A percentile compares a stretch with the other conserved stretches of the same genome.
phyloP scores from a whole-genome alignment of 495 filamentous ascomycete species.

The Daldinia concentrica region DNA sequence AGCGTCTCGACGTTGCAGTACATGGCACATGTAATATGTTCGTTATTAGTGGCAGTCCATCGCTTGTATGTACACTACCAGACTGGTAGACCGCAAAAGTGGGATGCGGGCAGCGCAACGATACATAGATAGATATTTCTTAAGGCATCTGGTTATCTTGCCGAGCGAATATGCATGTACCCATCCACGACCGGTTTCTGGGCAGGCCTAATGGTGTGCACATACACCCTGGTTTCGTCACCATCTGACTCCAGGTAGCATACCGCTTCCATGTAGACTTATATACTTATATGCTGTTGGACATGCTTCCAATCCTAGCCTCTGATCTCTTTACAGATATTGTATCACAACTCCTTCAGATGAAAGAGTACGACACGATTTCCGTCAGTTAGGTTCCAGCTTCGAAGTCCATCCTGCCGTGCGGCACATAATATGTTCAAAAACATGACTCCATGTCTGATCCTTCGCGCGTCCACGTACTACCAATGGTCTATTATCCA shows the following conservation, averaged over 20 bases:
- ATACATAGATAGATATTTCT: slow-evolving; percentile 15
- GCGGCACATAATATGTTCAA: slow-evolving; percentile 17
- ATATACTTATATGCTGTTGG: slow-evolving; percentile 9
- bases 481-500: not conserved
- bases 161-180: slow-evolving; percentile 36
- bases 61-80: slow-evolving; percentile 11
- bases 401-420: slow-evolving; percentile 23
- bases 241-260: slow-evolving; percentile 41
- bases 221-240: slow-evolving; percentile 40
- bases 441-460: slow-evolving; percentile 26
- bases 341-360: slow-evolving; percentile 33
- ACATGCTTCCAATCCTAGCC: slow-evolving; percentile 31
- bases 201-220: slow-evolving; percentile 34
- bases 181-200: slow-evolving; percentile 30
- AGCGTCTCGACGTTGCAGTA: slow-evolving; percentile 22
- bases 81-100: slow-evolving; percentile 21
- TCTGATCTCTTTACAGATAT: slow-evolving; percentile 21
- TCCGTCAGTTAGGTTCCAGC: slow-evolving; percentile 29
- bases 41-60: slow-evolving; percentile 23
- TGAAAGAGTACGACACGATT: slow-evolving; percentile 8
- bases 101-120: slow-evolving; percentile 30
- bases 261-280: slow-evolving; percentile 23
- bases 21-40: slow-evolving; percentile 34
- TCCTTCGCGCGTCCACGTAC: slow-evolving; percentile 32
- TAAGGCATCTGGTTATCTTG: slow-evolving; percentile 42